phyloP scores from a whole-genome alignment of 805 yeast species.

The Naumovozyma baii region DNA sequence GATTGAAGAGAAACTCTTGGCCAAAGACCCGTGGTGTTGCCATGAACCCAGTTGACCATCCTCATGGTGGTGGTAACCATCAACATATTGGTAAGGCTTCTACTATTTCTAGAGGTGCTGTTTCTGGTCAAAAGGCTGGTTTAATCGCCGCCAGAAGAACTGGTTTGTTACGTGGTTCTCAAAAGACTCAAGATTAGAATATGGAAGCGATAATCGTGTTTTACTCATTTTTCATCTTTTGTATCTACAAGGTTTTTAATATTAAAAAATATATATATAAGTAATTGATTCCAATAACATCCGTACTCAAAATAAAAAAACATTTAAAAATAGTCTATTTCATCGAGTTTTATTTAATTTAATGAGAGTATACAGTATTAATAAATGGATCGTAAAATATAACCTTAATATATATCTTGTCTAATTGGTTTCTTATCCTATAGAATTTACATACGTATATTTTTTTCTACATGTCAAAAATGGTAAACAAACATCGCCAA shows the following conservation, averaged over 20 bases:
- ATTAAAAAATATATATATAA: conserved; percentile 4
- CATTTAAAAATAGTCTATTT: neutral
- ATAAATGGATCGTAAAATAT: too few species aligned
- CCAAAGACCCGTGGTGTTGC: conserved; percentile 99
- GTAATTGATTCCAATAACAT: neutral
- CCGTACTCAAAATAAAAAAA: neutral
- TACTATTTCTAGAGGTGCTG: conserved; percentile 98
- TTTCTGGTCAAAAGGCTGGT: conserved; percentile 99
- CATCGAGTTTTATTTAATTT: neutral
- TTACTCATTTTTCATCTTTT: conserved; percentile 6
- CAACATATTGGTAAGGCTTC: conserved; percentile 99
- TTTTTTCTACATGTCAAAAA: too few species aligned
- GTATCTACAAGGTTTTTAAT: conserved; percentile 14
- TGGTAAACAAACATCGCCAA: too few species aligned
- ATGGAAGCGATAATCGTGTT: conserved; percentile 12
- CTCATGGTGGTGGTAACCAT: conserved; percentile 99
- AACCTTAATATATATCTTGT: neutral
- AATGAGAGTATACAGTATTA: too few species aligned
- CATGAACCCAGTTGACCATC: conserved; percentile 99
- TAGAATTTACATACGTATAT: too few species aligned
- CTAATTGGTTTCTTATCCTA: too few species aligned
- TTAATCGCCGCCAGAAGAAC: conserved; percentile 99
- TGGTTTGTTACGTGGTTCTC: conserved; percentile 99
- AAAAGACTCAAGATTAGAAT: conserved; percentile 71
- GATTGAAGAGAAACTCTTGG: conserved; percentile 99